Evolutionary conservation across 2,329 filamentous ascomycete genomes (phyloP).

Genomic region (Diaporthe ilicicola): DNA sequence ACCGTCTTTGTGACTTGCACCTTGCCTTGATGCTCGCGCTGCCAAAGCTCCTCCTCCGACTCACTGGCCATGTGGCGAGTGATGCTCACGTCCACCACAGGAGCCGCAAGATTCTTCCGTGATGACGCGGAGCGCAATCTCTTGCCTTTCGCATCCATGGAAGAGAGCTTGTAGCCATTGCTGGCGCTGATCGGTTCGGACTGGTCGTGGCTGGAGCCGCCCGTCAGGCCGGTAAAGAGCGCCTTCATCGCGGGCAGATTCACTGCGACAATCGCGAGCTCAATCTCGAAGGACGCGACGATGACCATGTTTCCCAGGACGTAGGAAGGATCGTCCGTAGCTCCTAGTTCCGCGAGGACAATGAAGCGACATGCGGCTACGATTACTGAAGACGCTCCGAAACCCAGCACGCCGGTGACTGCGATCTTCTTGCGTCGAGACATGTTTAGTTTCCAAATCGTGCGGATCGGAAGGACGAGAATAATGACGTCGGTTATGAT

Average conservation of each 20-base stretch:
- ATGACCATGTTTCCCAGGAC: slow-evolving; percentile 30
- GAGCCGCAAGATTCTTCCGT: neutral
- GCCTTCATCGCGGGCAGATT: slow-evolving; percentile 26
- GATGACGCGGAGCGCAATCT: neutral
- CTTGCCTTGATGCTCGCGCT: neutral
- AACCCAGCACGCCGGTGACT: slow-evolving; percentile 22
- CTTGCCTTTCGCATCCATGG: neutral
- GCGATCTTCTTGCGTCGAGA: slow-evolving; percentile 24
- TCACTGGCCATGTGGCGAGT: slow-evolving; percentile 8
- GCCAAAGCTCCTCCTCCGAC: slow-evolving; percentile 12
- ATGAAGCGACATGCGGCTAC: slow-evolving; percentile 22
- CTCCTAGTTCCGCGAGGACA: slow-evolving; percentile 11
- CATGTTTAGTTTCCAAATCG: slow-evolving; percentile 28
- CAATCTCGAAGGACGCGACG: slow-evolving; percentile 28
- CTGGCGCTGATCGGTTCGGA: neutral
- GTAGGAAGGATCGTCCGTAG: neutral
- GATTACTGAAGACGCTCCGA: slow-evolving; percentile 27
- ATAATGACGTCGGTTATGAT: slow-evolving; percentile 28
- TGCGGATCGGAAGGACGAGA: slow-evolving; percentile 27
- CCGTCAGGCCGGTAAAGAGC: neutral
- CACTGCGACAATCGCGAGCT: slow-evolving; percentile 25
- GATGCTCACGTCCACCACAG: neutral
- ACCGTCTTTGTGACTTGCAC: neutral
- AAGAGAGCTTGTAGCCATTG: slow-evolving; percentile 4
- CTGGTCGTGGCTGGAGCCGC: slow-evolving; percentile 6